A percentile compares a stretch with the other conserved stretches of the same genome.
phyloP scores from a whole-genome alignment of 2,329 filamentous ascomycete species.

The Ascochyta fabae region DNA sequence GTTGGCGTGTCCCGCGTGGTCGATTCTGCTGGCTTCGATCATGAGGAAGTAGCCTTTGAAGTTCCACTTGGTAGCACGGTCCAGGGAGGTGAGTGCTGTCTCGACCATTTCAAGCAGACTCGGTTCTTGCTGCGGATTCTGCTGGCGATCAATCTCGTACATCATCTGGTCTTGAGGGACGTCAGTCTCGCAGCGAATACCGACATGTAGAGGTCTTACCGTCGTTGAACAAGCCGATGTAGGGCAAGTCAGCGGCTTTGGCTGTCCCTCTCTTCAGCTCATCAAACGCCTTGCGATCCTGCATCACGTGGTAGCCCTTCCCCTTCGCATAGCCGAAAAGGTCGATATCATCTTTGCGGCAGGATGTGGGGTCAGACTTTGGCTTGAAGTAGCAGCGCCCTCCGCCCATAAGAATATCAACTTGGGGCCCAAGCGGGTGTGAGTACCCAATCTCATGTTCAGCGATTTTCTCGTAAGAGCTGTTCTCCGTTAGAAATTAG shows the following conservation, averaged over 20 bases:
- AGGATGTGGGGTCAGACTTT: slow-evolving; percentile 45
- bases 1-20: slow-evolving; percentile 34
- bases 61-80: slow-evolving; percentile 39
- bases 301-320: slow-evolving; percentile 48
- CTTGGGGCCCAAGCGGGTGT: slow-evolving; percentile 49
- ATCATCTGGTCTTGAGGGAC: slow-evolving; percentile 37
- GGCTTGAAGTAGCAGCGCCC: slow-evolving; percentile 54
- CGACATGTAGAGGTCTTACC: slow-evolving; percentile 9
- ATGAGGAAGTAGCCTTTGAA: slow-evolving; percentile 52
- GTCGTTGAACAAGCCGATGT: slow-evolving; percentile 51
- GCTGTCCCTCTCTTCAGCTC: slow-evolving; percentile 34
- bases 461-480: slow-evolving; percentile 45
- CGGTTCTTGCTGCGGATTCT: slow-evolving; percentile 46
- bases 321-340: slow-evolving; percentile 45
- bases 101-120: slow-evolving; percentile 52
- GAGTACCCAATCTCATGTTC: slow-evolving; percentile 51
- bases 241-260: slow-evolving; percentile 40
- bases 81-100: slow-evolving; percentile 48
- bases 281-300: slow-evolving; percentile 48
- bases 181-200: not conserved
- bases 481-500: slow-evolving; percentile 20
- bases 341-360: slow-evolving; percentile 49
- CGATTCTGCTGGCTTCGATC: slow-evolving; percentile 36
- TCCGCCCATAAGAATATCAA: slow-evolving; percentile 52
- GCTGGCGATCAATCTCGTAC: slow-evolving; percentile 47